Base-by-base conservation (phyloP, 371 early-diverging fungal genomes). In the Massospora cicadina region DNA sequence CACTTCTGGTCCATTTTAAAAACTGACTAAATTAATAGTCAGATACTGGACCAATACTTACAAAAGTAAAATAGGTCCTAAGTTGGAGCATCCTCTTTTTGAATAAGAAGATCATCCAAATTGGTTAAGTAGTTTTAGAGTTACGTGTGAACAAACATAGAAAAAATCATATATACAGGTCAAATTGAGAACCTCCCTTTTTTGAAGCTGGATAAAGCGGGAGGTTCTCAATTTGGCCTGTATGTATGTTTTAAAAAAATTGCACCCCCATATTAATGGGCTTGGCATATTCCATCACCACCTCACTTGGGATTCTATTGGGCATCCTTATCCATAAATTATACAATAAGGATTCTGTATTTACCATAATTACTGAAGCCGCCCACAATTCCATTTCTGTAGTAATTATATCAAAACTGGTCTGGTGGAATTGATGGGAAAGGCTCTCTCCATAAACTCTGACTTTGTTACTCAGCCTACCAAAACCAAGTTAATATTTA, bases 401-500 rank as follows among this genome's bases (percentile, higher is more conserved):
- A 21, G 91, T 91, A 57, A 87, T 93, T 33, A 71, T 28, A 66
- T 90, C 21, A 90, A 90, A 75, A 79, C 80, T 31, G 83, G 82
- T 23, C 81, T 83, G 43, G 82, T 85, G 13, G 83, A 85, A 2
- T 73, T 91, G 30, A 71, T 90, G 54, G 81, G 81, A 26, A 78
- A 78, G 31, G 85, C 87, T 69, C 83, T 86, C 66, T 74, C 80
- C 33, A 76, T 77, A 58, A 76, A 78, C 33, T 71, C 79, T 58
- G 65, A 68, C 1, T 85, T 85, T 71, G 75, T 75, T 21, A 69
- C 74, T 5, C 71, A 74, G 60, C 59, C 74, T 23, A 64, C 60
- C 0, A 7, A 58, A 2, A 65, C 71, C 33, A 81, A 84, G 65
- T 65, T 70, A 3, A 69, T 77, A 75, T 65, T 79, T 86, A 65